Evolutionary conservation across 768 basidiomycete species (phyloP).

Genomic region (Xanthoconium purpureum): DNA sequence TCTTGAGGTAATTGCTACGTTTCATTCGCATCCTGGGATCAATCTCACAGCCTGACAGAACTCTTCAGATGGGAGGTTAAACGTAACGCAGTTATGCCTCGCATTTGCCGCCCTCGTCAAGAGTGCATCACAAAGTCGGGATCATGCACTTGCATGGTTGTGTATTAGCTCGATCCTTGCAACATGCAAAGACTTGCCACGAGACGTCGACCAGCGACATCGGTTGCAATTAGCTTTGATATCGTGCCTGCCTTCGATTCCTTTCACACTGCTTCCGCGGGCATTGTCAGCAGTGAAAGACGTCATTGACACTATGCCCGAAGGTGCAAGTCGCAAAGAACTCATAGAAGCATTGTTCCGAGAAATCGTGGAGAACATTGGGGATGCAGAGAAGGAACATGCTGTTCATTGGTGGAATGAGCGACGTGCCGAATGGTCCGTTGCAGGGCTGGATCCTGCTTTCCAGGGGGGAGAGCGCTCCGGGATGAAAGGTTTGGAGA

Average conservation of each 20-base stretch:
- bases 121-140: conserved; percentile 47
- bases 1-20: conserved; percentile 52
- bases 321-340: conserved; percentile 35
- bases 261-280: conserved; percentile 52
- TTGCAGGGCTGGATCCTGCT: neutral
- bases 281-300: conserved; percentile 49
- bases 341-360: conserved; percentile 57
- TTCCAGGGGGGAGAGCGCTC: neutral
- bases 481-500: neutral
- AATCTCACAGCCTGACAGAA: conserved; percentile 42
- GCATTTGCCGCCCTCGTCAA: conserved; percentile 73
- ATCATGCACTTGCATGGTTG: conserved; percentile 59
- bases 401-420: conserved; percentile 74
- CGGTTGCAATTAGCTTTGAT: conserved; percentile 64
- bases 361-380: conserved; percentile 62
- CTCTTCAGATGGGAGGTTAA: conserved; percentile 58
- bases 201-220: conserved; percentile 36
- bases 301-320: conserved; percentile 31
- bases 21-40: neutral
- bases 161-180: conserved; percentile 58
- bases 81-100: conserved; percentile 61
- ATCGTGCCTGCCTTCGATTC: conserved; percentile 61
- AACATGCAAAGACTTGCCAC: conserved; percentile 35
- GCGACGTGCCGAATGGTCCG: conserved; percentile 30
- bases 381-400: conserved; percentile 66